These are phyloP conservation scores for Silene conica DNA, from an alignment of 148 eudicot species.

Conservation along the genomic window DNA sequence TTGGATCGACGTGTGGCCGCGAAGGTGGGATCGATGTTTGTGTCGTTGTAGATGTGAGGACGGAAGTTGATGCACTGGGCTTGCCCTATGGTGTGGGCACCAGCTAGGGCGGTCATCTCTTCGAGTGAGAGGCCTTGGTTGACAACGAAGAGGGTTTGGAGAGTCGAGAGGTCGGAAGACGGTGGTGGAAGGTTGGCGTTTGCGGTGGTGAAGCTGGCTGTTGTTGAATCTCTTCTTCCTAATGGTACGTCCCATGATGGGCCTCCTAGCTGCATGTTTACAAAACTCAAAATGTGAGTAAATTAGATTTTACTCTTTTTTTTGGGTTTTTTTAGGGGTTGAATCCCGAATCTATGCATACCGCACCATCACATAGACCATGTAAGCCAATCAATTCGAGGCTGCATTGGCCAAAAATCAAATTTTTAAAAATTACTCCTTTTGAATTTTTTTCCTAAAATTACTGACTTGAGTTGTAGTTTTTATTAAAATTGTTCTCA, in stretches of 20 bases:
- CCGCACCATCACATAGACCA: too few relatives aligned
- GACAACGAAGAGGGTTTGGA: constrained; percentile 30
- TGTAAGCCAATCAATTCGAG: too few relatives aligned
- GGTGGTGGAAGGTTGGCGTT: constrained; percentile 55
- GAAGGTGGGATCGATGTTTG: constrained; percentile 38
- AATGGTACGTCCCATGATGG: constrained; percentile 53
- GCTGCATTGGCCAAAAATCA: too few relatives aligned
- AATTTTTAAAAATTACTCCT: too few relatives aligned
- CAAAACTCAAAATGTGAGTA: neutral
- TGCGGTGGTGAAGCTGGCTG: constrained; percentile 43
- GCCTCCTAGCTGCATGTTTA: constrained; percentile 44
- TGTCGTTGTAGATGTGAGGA: constrained; percentile 42
- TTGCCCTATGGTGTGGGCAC: constrained; percentile 54
- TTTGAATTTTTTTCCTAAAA: too few relatives aligned
- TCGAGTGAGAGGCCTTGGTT: constrained; percentile 31
- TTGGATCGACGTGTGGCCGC: constrained; percentile 27
- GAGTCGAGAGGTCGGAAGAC: constrained; percentile 30
- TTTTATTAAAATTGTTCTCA: too few relatives aligned
- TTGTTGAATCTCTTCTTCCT: constrained; percentile 52
- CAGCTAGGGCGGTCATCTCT: constrained; percentile 57
- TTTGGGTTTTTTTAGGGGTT: too few relatives aligned
- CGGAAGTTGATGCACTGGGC: constrained; percentile 45
- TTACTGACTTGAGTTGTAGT: too few relatives aligned
- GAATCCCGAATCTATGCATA: too few relatives aligned
- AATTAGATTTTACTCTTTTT: too few relatives aligned